These are phyloP conservation scores for Podospora comata DNA, from an alignment of 495 filamentous ascomycete species.

Conservation along the genomic window DNA sequence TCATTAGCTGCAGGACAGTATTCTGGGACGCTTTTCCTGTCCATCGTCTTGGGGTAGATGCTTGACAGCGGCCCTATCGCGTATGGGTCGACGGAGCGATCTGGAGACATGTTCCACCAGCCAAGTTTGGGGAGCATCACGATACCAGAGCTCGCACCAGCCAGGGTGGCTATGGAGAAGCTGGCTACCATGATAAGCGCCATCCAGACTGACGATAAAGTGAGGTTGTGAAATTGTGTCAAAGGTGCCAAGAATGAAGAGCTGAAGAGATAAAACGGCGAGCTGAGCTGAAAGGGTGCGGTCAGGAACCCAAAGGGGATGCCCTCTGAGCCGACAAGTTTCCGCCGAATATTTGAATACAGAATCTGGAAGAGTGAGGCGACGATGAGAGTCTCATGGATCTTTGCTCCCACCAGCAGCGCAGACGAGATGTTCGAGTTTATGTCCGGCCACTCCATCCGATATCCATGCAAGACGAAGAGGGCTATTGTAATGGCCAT, in stretches of 20 bases:
- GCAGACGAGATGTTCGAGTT: neutral
- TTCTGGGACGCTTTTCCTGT: too few species aligned
- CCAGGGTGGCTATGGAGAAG: neutral
- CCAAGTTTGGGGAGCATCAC: constrained; percentile 5
- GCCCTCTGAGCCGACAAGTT: neutral
- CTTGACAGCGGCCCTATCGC: neutral
- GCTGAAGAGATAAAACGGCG: constrained; percentile 9
- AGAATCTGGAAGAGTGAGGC: constrained; percentile 8
- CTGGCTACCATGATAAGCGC: neutral
- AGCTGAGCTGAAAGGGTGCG: constrained; percentile 1
- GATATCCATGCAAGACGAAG: neutral
- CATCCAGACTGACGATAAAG: neutral
- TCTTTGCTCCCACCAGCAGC: neutral
- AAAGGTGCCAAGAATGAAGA: constrained; percentile 6
- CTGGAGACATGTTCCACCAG: neutral
- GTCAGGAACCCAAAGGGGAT: neutral
- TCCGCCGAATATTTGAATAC: constrained; percentile 2
- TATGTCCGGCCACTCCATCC: neutral
- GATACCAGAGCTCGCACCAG: constrained; percentile 8
- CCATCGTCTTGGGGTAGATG: neutral
- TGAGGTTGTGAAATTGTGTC: neutral
- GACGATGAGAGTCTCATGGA: constrained; percentile 7
- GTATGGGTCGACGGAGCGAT: neutral
- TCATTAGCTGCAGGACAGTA: too few species aligned
- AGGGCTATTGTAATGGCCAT: neutral